Evolutionary conservation across 1,139 yeast species (phyloP), one percentile per base, ranked within the genome.

Genomic region (Pichia sp.): DNA sequence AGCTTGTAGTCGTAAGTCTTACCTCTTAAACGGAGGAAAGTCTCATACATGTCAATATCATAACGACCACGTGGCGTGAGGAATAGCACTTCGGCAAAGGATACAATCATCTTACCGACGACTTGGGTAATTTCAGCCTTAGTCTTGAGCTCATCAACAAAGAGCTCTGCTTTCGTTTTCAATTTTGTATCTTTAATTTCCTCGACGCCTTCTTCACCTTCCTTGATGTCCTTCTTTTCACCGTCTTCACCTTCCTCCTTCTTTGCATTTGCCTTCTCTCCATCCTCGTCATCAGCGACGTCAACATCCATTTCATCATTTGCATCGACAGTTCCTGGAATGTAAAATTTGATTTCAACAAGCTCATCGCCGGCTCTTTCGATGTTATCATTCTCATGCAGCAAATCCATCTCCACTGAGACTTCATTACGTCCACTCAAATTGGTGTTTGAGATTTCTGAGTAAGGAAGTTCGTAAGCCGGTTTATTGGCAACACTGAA

Each of bases 31-130:
- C 98, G 78, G 62, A 93, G 74, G 30, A 94, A 84, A 20, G 77
- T 74, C 30, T 86, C 79, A 62, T 85, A 91, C 81, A 91, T 82
- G 60, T 88, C 97, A 51, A 91, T 83, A 59, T 93, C 98, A 60
- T 88, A 91, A 61, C 98, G 91, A 51, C 98, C 98, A 72, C 94
- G 78, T 51, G 99, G 99, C 1, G 98, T 93, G 43, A 93, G 75
- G 70, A 91, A 87, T 56, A 91, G 70, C 10, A 87, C 80, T 53
- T 88, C 97, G 37, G 85, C 76, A 64, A 91, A 87, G 5, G 96
- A 82, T 4, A 87, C 96, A 58, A 93, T 83, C n/a, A 96, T 94
- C 49, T 88, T 96, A 30, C 97, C 98, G 1, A 95, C 84, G 38
- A 81, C 93, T 59, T 82, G 93, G 22, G 97, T 97, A 56, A 91